Evolutionary conservation across 306 rosid genomes (phyloP), one percentile per base, ranked within the genome.

Genomic region (Trichosanthes cucumerina): DNA sequence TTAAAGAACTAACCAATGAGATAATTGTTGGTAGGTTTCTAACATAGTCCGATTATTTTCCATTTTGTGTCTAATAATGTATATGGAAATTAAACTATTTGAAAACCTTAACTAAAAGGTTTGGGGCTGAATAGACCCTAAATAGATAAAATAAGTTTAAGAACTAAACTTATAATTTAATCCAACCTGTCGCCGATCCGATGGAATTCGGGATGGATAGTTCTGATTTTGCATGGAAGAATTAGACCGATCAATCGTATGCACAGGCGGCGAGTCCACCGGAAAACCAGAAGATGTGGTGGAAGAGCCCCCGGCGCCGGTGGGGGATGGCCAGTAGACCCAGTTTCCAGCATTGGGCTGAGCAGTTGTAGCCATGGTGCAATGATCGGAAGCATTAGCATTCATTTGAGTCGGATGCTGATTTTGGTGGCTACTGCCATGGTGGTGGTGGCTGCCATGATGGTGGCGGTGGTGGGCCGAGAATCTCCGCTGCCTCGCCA

Each of bases 401-500:
- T 46, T 60, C 43, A 72, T 56, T 34, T 80, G 87, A 79, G 70
- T 80, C 14, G 77, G 84, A 41, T 84, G 84, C 39, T 80, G 89
- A 80, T 77, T 80, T 18, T 82, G 85, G 43, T 84, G 83, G 70
- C 57, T 13, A 24, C 59, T 79, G 28, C 82, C 77, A 47, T 74
- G 82, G 7, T 81, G 87, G 50, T 84, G 80, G 18, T 84, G 80
- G 16, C 8, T 52, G 8, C 58, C 18, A 0, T 63, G 70, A 65
- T 62, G 80, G 52, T 87, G 84, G 53, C 91, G 83, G 38, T 84
- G 82, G 65, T 90, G 97, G 19, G 90, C 39, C 9, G 85, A 41
- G 23, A 77, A 77, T 85, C 96, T 80, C 49, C 93, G 86, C 79
- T 92, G 97, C 81, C 97, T 89, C 1, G 93, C 96, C 99, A 92